Evolutionary conservation across 1,139 yeast genomes (phyloP).

Genomic region (Scheffersomyces cryptocercus): DNA sequence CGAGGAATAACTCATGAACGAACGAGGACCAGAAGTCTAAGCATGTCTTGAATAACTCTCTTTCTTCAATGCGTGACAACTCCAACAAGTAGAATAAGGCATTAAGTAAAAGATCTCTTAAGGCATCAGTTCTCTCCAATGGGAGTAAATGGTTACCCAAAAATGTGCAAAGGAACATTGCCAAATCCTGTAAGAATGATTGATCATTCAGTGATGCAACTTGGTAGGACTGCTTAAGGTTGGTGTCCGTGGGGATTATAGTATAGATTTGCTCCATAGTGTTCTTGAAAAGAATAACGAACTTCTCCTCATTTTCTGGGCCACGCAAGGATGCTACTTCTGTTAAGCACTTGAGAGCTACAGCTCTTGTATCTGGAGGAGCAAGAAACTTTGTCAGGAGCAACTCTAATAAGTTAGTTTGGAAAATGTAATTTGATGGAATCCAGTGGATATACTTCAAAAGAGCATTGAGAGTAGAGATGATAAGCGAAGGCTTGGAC

Average conservation of each 20-base stretch:
- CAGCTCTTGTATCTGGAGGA: conserved; percentile 79
- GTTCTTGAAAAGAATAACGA: conserved; percentile 69
- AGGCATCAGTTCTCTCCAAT: conserved; percentile 64
- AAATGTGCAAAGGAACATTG: conserved; percentile 88
- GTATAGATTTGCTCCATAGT: conserved; percentile 71
- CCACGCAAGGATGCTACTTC: conserved; percentile 72
- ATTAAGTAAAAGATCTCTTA: conserved; percentile 61
- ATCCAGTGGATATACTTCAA: conserved; percentile 93
- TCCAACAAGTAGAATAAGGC: conserved; percentile 82
- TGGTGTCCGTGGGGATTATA: conserved; percentile 75
- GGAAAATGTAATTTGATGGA: conserved; percentile 85
- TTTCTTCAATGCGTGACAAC: conserved; percentile 87
- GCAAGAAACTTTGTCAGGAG: conserved; percentile 75
- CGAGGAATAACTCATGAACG: conserved; percentile 78
- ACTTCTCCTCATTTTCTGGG: conserved; percentile 65
- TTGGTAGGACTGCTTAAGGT: conserved; percentile 71
- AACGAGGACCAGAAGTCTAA: conserved; percentile 91
- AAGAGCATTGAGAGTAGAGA: conserved; percentile 82
- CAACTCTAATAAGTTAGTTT: conserved; percentile 74
- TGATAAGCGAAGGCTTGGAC: conserved; percentile 74
- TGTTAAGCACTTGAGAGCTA: conserved; percentile 87
- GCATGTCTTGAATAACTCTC: conserved; percentile 93
- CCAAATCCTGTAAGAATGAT: conserved; percentile 92
- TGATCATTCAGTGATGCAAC: conserved; percentile 83
- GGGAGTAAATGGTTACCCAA: conserved; percentile 73